A percentile compares a stretch with the other conserved stretches of the same genome.
Evolutionary conservation across 495 filamentous ascomycete genomes (phyloP).

Genomic region (Hypoxylon perforatum): DNA sequence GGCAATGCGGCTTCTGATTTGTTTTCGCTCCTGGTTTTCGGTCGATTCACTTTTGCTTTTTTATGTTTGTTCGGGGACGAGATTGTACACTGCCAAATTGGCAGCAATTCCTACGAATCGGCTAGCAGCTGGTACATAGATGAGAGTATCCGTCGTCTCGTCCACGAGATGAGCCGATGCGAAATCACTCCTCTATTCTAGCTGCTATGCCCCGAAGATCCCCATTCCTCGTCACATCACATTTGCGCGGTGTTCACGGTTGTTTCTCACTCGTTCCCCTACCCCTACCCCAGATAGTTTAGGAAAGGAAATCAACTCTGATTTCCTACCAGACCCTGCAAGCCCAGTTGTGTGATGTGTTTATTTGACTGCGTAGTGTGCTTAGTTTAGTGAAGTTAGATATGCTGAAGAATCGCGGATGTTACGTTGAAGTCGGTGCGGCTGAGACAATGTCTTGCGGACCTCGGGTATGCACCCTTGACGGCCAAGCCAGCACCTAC

Average conservation of each 20-base stretch:
- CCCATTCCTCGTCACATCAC: not conserved
- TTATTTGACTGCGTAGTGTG: not conserved
- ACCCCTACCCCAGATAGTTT: not conserved
- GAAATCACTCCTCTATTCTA: not conserved
- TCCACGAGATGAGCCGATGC: not conserved
- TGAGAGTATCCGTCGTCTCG: not conserved
- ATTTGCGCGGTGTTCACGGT: not conserved
- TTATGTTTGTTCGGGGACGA: not conserved
- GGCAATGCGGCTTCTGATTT: not conserved
- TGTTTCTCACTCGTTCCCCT: not conserved
- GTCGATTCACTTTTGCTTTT: slow-evolving; percentile 5
- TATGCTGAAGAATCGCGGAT: not conserved
- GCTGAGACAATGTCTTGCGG: slow-evolving; percentile 19
- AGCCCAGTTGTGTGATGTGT: not conserved
- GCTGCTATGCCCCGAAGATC: not conserved
- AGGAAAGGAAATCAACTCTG: not conserved
- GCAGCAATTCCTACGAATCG: not conserved
- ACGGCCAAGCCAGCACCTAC: no score
- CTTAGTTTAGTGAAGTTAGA: not conserved
- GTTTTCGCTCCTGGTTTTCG: not conserved
- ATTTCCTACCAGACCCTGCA: not conserved
- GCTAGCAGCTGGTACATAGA: slow-evolving; percentile 1
- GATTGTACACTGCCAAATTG: not conserved
- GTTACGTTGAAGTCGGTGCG: slow-evolving; percentile 24
- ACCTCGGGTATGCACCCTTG: not conserved